These are phyloP conservation scores for Cryptococcus floricola DNA, from an alignment of 1,284 basidiomycete genomes.

Conservation along the genomic window DNA sequence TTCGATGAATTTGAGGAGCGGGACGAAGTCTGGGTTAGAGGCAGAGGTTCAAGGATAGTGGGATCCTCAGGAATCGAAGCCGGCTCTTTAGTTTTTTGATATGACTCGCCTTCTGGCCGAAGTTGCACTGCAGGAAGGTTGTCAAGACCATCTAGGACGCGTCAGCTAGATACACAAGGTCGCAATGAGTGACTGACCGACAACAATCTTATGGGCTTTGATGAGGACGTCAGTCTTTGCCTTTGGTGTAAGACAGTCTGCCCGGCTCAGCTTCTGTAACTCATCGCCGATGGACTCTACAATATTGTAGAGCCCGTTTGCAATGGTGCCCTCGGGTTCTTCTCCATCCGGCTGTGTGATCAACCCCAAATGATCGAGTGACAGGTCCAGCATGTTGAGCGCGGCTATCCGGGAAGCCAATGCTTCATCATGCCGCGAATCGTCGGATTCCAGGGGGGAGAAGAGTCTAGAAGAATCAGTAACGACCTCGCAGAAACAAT, in stretches of 20 bases:
- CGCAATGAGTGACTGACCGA: conserved; percentile 47
- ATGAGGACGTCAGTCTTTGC: conserved; percentile 79
- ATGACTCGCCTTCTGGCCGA: conserved; percentile 48
- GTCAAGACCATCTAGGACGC: conserved; percentile 35
- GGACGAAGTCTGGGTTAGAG: not conserved
- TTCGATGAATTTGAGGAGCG: not conserved
- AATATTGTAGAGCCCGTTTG: conserved; percentile 60
- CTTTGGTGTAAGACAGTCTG: conserved; percentile 61
- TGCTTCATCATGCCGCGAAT: conserved; percentile 79
- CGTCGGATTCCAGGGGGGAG: conserved; percentile 65
- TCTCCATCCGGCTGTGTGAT: conserved; percentile 56
- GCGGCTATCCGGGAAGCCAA: conserved; percentile 82
- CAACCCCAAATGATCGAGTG: conserved; percentile 80
- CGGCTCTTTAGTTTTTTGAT: conserved; percentile 19
- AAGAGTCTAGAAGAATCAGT: conserved; percentile 54
- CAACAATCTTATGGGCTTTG: conserved; percentile 70
- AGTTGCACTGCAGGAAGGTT: conserved; percentile 43
- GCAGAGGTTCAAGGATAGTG: conserved; percentile 4
- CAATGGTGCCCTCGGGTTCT: conserved; percentile 50
- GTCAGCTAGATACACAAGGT: not conserved
- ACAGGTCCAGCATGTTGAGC: conserved; percentile 80
- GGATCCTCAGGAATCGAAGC: not conserved
- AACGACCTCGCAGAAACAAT: not conserved
- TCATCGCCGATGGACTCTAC: conserved; percentile 71
- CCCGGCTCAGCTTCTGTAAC: conserved; percentile 62